These are phyloP conservation scores for Patellifolia procumbens DNA, from an alignment of 179 eudicot species.

Conservation along the genomic window DNA sequence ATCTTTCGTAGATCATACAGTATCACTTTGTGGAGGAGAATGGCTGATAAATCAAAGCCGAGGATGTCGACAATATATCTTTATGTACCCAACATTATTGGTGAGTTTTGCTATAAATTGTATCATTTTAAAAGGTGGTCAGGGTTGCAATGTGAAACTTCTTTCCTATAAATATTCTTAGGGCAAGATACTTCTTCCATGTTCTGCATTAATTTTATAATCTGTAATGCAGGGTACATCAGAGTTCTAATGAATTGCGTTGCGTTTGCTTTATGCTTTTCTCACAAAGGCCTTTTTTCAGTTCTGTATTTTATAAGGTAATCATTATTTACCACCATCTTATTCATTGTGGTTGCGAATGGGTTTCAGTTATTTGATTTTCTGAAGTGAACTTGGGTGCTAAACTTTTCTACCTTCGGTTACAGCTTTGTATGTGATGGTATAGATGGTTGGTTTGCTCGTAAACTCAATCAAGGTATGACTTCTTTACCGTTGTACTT, in stretches of 20 bases:
- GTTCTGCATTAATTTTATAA: too few species aligned
- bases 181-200: too few species aligned
- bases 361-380: too few species aligned
- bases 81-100: constrained; percentile 11
- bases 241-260: constrained; percentile 68
- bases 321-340: neutral
- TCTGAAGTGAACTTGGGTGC: neutral
- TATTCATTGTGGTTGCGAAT: too few species aligned
- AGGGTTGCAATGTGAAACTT: too few species aligned
- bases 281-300: constrained; percentile 70
- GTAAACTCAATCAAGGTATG: constrained; percentile 93
- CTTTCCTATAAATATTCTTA: too few species aligned
- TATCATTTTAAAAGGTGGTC: neutral
- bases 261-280: constrained; percentile 70
- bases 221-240: constrained; percentile 59
- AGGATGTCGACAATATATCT: neutral
- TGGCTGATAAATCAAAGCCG: constrained; percentile 10
- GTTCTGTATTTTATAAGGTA: constrained; percentile 70
- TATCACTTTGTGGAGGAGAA: neutral
- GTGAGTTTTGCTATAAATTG: constrained; percentile 1
- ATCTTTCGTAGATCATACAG: neutral
- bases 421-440: constrained; percentile 94
- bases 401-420: constrained; percentile 1
- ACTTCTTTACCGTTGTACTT: neutral
- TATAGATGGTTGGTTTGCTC: constrained; percentile 97